Conservation (phyloP, 2,329 filamentous ascomycete genomes). For the Thelonectria blattea region DNA sequence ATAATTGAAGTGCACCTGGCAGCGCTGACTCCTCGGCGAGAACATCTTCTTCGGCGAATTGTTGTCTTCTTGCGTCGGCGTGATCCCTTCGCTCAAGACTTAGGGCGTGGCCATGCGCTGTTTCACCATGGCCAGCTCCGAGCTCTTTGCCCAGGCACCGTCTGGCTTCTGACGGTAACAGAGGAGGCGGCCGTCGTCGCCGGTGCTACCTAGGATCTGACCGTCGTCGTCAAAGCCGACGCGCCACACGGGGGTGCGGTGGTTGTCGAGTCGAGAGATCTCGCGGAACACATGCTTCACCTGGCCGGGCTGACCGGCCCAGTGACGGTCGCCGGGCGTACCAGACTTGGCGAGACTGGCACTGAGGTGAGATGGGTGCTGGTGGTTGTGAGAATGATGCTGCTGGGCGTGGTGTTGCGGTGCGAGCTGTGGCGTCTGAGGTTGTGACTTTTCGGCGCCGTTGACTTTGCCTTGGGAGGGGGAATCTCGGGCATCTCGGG, state of each 20-base stretch:
- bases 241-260: slow-evolving; percentile 76
- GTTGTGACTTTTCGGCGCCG: slow-evolving; percentile 30
- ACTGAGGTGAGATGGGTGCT: slow-evolving; percentile 54
- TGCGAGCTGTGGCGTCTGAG: slow-evolving; percentile 34
- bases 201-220: slow-evolving; percentile 76
- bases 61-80: background rate
- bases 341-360: slow-evolving; percentile 60
- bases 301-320: slow-evolving; percentile 67
- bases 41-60: background rate
- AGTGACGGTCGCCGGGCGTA: slow-evolving; percentile 53
- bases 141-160: slow-evolving; percentile 65
- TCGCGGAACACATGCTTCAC: slow-evolving; percentile 68
- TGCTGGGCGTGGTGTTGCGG: slow-evolving; percentile 29
- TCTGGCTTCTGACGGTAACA: slow-evolving; percentile 66
- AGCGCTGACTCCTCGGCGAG: no score
- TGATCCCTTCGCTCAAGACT: background rate
- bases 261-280: slow-evolving; percentile 69
- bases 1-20: background rate
- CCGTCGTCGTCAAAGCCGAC: slow-evolving; percentile 74
- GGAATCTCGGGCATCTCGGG: slow-evolving; percentile 37
- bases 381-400: slow-evolving; percentile 42
- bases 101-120: slow-evolving; percentile 57
- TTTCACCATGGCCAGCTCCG: slow-evolving; percentile 64
- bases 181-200: slow-evolving; percentile 73
- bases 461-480: slow-evolving; percentile 42